Base-by-base conservation (phyloP, 805 yeast species). In the Metschnikowia cubensis region DNA sequence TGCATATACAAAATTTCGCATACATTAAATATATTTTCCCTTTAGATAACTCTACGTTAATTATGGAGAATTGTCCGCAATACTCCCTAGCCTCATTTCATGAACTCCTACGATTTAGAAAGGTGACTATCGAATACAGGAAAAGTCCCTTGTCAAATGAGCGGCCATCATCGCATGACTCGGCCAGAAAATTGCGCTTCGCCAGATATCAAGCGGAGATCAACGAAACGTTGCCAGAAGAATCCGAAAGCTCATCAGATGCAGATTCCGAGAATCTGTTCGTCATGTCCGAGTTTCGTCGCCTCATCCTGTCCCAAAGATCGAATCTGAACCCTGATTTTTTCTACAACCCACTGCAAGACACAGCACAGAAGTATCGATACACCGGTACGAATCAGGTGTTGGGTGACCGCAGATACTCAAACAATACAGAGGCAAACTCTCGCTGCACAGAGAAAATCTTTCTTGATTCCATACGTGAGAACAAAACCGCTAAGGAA, bases 371-470 rank as follows among this genome's bases (percentile, higher is more conserved):
- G 15, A 21, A 33, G 15, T 33, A 42, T 33, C 36, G 45, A 20
- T 42, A 42, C 15, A 15, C 15, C 6, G 31, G 37, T 13, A 3
- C 37, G 11, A 42, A 33, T 33, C 25, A 14, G 6, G 46, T 43
- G 17, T 21, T 43, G 7, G 46, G 46, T 1, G 46, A 43, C 25
- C 46, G 46, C 11, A 43, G 46, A 35, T 43, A 35, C 33, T 43
- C 39, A 22, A 43, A 43, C 35, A 43, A 43, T 13, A 43, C 46
- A n/a, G 45, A 42, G 21, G 15, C 37, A 21, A 32, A 34, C 21
- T 42, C 45, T n/a, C 35, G 45, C 10, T 42, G 45, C 20, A 33
- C 45, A 7, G 45, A 42, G 21, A 42, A 6, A n/a, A 20, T 42
- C 18, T 42, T 42, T 21, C 29, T 42, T 10, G 45, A 42, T n/a